phyloP scores from a whole-genome alignment of 1,284 basidiomycete species.

The Phellopilus nigrolimitatus region DNA sequence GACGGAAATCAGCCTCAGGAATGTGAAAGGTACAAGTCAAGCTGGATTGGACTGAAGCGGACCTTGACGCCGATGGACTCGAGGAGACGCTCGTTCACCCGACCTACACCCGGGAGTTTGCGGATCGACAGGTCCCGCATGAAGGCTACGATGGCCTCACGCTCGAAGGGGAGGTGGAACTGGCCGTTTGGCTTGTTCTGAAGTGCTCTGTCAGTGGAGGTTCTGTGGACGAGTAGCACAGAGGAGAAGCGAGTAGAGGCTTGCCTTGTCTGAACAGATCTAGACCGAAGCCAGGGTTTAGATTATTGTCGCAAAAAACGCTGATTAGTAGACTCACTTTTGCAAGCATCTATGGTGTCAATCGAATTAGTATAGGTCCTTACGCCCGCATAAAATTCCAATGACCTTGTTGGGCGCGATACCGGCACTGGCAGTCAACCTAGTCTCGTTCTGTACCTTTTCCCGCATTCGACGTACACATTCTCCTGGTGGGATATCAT shows the following conservation, averaged over 20 bases:
- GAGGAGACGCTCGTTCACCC: slow-evolving; percentile 81
- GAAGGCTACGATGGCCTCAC: slow-evolving; percentile 64
- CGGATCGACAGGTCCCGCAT: slow-evolving; percentile 73
- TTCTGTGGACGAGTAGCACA: slow-evolving; percentile 4
- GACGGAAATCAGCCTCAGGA: neutral
- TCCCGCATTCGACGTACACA: slow-evolving; percentile 77
- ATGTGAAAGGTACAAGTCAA: neutral
- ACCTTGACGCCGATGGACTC: slow-evolving; percentile 85
- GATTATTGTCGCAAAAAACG: neutral
- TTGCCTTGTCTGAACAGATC: slow-evolving; percentile 89
- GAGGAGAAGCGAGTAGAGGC: neutral
- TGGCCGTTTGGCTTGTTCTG: slow-evolving; percentile 95
- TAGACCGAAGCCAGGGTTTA: slow-evolving; percentile 29
- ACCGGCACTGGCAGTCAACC: slow-evolving; percentile 88
- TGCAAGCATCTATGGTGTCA: slow-evolving; percentile 49
- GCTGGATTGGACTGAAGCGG: slow-evolving; percentile 15
- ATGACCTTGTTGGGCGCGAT: slow-evolving; percentile 83
- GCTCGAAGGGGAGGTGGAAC: slow-evolving; percentile 69
- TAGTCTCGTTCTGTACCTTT: slow-evolving; percentile 68
- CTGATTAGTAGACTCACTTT: slow-evolving; percentile 50
- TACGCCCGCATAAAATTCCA: slow-evolving; percentile 17
- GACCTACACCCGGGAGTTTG: slow-evolving; percentile 83
- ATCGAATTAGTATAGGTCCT: neutral
- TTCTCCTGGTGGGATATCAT: slow-evolving; percentile 60
- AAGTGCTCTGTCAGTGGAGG: neutral